Percentiles rank a stretch among this genome's conserved stretches.
Evolutionary conservation across 305 asterid genomes (phyloP).

Genomic region (Fraxinus platypoda): DNA sequence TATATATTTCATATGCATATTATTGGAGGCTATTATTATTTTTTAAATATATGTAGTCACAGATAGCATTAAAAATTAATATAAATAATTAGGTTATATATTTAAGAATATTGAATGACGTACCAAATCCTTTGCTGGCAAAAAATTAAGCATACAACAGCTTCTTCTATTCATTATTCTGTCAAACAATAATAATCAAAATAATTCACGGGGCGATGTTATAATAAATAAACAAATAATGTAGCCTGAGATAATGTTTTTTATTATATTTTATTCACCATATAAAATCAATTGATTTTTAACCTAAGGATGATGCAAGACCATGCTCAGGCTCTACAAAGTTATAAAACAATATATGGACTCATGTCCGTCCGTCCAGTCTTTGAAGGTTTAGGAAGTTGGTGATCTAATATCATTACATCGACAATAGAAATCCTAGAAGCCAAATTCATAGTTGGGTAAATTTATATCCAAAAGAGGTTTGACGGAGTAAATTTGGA

Average conservation of each 20-base stretch:
- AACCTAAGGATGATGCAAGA: neutral
- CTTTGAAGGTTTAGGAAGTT: neutral
- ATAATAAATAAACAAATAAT: neutral
- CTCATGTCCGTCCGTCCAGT: neutral
- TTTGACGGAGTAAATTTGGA: neutral
- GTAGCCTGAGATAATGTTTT: neutral
- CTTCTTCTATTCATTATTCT: constrained; percentile 10
- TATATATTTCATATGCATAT: neutral
- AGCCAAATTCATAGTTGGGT: no score
- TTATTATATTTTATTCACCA: neutral
- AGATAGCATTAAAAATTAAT: neutral
- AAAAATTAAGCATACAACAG: constrained; percentile 22
- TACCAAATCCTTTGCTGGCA: constrained; percentile 28
- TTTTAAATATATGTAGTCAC: neutral
- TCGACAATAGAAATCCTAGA: no score
- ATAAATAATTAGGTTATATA: neutral
- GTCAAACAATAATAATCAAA: constrained; percentile 21
- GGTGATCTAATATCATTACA: neutral
- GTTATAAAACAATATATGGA: neutral
- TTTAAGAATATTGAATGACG: neutral
- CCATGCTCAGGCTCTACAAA: neutral
- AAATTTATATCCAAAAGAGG: neutral
- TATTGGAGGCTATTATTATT: neutral
- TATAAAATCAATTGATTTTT: neutral
- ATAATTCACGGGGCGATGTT: neutral